Evolutionary conservation across 2,329 filamentous ascomycete species (phyloP).

Genomic region (Microcyclospora pomicola): DNA sequence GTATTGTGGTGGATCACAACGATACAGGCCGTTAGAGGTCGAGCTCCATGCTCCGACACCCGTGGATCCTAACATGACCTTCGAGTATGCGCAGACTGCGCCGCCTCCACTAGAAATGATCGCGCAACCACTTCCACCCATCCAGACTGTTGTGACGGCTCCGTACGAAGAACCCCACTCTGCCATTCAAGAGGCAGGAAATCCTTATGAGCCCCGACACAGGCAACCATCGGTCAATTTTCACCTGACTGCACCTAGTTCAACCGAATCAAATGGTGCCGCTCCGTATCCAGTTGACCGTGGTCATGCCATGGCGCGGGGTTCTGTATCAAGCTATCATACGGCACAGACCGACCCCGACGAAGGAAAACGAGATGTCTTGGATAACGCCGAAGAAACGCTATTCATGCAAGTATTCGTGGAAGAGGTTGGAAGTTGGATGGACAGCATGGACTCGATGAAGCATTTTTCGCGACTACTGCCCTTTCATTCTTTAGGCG

Average conservation of each 20-base stretch:
- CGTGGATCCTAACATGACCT: conserved; percentile 6
- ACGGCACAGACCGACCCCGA: conserved; percentile 25
- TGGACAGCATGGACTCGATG: conserved; percentile 76
- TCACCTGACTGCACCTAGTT: conserved; percentile 4
- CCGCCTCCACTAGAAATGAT: conserved; percentile 16
- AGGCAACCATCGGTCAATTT: conserved; percentile 19
- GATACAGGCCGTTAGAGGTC: conserved; percentile 43
- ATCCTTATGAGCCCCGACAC: conserved; percentile 25
- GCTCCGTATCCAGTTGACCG: background rate
- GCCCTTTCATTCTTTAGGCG: conserved; percentile 68
- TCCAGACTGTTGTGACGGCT: conserved; percentile 36
- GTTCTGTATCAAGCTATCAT: conserved; percentile 22
- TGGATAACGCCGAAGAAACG: conserved; percentile 64
- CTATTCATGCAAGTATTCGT: conserved; percentile 88
- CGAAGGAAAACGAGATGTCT: conserved; percentile 43
- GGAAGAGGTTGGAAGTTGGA: conserved; percentile 81
- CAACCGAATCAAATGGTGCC: conserved; percentile 3
- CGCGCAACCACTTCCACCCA: conserved; percentile 36
- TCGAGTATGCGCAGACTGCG: conserved; percentile 20
- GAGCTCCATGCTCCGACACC: conserved; percentile 2
- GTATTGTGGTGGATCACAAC: conserved; percentile 64
- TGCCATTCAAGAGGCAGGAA: conserved; percentile 20
- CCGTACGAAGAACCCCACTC: conserved; percentile 28
- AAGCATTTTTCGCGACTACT: conserved; percentile 74
- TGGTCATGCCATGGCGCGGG: conserved; percentile 11